Evolutionary conservation across 768 basidiomycete genomes (phyloP).

Genomic region (Neoboletus magnificus): DNA sequence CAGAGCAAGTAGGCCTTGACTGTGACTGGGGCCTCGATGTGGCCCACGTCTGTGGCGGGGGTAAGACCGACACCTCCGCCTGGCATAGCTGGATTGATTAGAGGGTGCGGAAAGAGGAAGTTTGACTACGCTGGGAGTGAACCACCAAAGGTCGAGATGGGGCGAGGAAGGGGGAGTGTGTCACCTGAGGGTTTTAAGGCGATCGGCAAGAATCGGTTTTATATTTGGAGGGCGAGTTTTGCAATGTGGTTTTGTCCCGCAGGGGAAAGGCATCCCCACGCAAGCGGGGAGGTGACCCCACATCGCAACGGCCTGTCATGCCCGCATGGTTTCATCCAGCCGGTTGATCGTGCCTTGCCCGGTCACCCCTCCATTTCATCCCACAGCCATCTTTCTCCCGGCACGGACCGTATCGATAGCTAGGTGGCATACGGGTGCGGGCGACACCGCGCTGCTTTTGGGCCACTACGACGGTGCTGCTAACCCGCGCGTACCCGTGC

Average conservation of each 20-base stretch:
- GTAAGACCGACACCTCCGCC: not conserved
- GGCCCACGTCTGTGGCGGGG: not conserved
- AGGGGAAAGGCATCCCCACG: constrained; percentile 10
- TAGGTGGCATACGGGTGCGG: too few relatives aligned
- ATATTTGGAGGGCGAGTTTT: not conserved
- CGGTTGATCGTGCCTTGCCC: constrained; percentile 7
- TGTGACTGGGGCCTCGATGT: constrained; percentile 25
- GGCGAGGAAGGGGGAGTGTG: not conserved
- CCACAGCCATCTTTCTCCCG: not conserved
- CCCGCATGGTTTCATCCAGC: constrained; percentile 15
- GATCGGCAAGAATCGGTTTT: not conserved
- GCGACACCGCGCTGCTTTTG: too few relatives aligned
- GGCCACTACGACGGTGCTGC: too few relatives aligned
- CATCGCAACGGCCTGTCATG: constrained; percentile 23
- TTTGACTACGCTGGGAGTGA: not conserved
- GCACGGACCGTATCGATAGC: not conserved
- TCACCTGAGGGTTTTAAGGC: constrained; percentile 2
- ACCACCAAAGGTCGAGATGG: not conserved
- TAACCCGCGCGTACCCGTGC: too few relatives aligned
- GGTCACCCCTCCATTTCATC: not conserved
- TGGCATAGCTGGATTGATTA: constrained; percentile 14
- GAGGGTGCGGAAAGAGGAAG: not conserved
- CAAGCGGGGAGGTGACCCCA: constrained; percentile 8
- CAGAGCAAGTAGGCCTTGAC: constrained; percentile 26
- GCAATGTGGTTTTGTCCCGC: not conserved